These are phyloP conservation scores for Ophiocordyceps sinensis DNA, from an alignment of 2,329 filamentous ascomycete species.

Conservation along the genomic window DNA sequence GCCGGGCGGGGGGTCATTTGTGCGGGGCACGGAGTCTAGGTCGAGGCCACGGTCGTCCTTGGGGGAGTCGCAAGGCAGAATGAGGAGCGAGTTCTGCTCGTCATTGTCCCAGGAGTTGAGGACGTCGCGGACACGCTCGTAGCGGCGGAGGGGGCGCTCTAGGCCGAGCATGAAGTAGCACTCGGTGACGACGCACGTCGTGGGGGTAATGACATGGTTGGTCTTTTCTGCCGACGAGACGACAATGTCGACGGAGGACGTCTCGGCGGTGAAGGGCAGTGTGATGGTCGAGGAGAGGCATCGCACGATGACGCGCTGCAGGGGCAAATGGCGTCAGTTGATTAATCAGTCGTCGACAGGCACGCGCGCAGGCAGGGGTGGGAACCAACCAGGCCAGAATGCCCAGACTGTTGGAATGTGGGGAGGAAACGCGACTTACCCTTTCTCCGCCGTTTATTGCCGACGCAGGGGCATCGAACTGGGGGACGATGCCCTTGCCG, in stretches of 20 bases:
- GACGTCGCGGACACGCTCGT: slow-evolving; percentile 74
- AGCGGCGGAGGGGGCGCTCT: slow-evolving; percentile 68
- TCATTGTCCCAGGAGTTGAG: slow-evolving; percentile 90
- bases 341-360: too few relatives aligned
- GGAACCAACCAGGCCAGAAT: background rate
- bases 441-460: slow-evolving; percentile 69
- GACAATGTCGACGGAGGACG: slow-evolving; percentile 61
- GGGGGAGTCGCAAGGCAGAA: slow-evolving; percentile 44
- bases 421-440: slow-evolving; percentile 27
- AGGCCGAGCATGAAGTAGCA: slow-evolving; percentile 62
- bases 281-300: slow-evolving; percentile 55
- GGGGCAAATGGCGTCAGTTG: background rate
- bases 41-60: slow-evolving; percentile 49
- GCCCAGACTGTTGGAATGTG: background rate
- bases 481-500: slow-evolving; percentile 30
- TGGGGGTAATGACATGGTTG: slow-evolving; percentile 47
- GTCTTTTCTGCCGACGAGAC: slow-evolving; percentile 49
- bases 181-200: slow-evolving; percentile 61
- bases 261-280: slow-evolving; percentile 60
- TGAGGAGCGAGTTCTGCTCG: slow-evolving; percentile 56
- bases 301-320: slow-evolving; percentile 54
- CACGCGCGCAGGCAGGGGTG: too few relatives aligned
- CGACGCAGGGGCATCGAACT: slow-evolving; percentile 62
- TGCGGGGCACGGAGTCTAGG: slow-evolving; percentile 44
- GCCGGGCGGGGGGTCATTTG: slow-evolving; percentile 45